Evolutionary conservation across 2,329 filamentous ascomycete genomes (phyloP).

Genomic region (Clathrospora elynae): DNA sequence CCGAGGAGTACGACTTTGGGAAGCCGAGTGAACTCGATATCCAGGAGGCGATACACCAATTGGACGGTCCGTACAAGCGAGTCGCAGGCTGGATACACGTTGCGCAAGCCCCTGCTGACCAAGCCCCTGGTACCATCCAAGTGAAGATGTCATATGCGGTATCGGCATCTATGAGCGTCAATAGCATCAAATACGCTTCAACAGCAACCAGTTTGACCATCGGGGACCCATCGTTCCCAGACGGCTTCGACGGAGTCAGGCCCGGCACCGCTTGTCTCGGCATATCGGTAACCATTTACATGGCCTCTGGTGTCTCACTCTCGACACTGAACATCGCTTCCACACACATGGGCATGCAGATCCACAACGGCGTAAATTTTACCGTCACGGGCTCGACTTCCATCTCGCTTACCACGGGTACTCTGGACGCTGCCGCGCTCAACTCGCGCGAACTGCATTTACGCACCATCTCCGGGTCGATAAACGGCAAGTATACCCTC

Average conservation of each 20-base stretch:
- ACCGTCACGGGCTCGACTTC: slow-evolving; percentile 40
- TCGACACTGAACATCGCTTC: slow-evolving; percentile 44
- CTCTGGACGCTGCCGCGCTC: slow-evolving; percentile 41
- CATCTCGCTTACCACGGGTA: slow-evolving; percentile 44
- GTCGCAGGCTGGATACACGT: slow-evolving; percentile 50
- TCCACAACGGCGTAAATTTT: slow-evolving; percentile 41
- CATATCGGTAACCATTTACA: slow-evolving; percentile 46
- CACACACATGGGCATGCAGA: slow-evolving; percentile 47
- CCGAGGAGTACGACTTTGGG: slow-evolving; percentile 38
- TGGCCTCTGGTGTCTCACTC: slow-evolving; percentile 41
- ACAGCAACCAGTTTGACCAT: slow-evolving; percentile 31
- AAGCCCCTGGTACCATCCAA: slow-evolving; percentile 45
- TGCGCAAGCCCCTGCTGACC: slow-evolving; percentile 39
- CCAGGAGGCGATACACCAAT: slow-evolving; percentile 38
- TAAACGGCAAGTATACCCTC: slow-evolving; percentile 51
- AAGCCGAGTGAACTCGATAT: slow-evolving; percentile 31
- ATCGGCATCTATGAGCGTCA: slow-evolving; percentile 39
- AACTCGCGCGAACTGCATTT: slow-evolving; percentile 49
- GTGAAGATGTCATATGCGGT: slow-evolving; percentile 47
- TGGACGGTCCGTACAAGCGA: slow-evolving; percentile 40
- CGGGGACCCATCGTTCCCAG: slow-evolving; percentile 32
- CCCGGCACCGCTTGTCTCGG: slow-evolving; percentile 44
- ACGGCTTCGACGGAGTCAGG: slow-evolving; percentile 32
- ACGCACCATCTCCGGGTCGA: slow-evolving; percentile 48
- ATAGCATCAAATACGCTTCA: slow-evolving; percentile 37